Base-by-base conservation (phyloP, 2,329 filamentous ascomycete genomes). In the Chaetomiaceae sp. region DNA sequence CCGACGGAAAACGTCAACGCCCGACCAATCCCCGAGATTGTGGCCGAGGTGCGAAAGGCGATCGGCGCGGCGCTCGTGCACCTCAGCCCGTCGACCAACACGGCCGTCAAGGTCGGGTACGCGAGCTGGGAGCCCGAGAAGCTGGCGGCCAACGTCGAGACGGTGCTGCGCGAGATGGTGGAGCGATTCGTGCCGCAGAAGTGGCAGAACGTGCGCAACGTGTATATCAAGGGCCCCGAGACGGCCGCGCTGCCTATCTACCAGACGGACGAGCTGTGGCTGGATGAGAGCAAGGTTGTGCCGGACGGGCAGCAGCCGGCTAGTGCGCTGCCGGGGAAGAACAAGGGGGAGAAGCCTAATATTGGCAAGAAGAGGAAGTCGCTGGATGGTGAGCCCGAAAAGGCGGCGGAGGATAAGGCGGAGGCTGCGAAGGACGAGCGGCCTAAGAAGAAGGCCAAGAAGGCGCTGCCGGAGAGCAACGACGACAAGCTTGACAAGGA, bases 181-280 rank as follows among this genome's bases (percentile, higher is more conserved):
- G 84, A 88, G 58, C 91, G 88, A 70, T 88, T 87, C 67, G 83
- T 96, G 42, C 83, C 91, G 17, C 85, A 92, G 69, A 86, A 91
- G 65, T 96, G 91, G 91, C 83, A 82, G 65, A 94, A 92, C 69
- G 80, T 97, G 59, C 85, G 86, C 70, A 82, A 83, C 59, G 75
- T 99, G 57, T 91, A 95, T 71, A 79, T 99, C 76, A 99, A 97
- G 79, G 89, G 90, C 3, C 87, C 89, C 25, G 84, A 89, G 66
- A 96, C 92, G 4, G 87, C 85, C 57, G 88, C 92, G 8, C 78
- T 99, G 65, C 94, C 94, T n/a, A 85, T 99, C 67, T 99, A 91
- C 89, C 75, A 96, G 67, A 88, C 92, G 4, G 87, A 91, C 62
- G 91, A 96, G 77, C 78, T 99, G 59, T 99, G 94, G 91, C 72